Evolutionary conservation across 176 grass and related monocot genomes (phyloP), one percentile per base, ranked within the genome.

Genomic region (Pharus latifolius): DNA sequence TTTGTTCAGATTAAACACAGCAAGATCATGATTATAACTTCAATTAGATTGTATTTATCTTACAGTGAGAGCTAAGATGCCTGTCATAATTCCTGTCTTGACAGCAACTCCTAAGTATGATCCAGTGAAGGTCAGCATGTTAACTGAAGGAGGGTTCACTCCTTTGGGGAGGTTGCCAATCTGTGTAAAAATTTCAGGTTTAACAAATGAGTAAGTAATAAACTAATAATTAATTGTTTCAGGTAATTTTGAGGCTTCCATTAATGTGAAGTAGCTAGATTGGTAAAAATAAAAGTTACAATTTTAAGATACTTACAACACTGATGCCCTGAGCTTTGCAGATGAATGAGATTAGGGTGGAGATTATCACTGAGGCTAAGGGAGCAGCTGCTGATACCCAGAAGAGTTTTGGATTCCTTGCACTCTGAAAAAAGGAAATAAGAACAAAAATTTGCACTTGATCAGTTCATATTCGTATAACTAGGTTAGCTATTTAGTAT

Each of bases 31-130:
- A 45, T 4, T n/a, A 3, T n/a, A n/a, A n/a, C 3, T 45, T 44
- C 6, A 47, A 8, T 10, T 4, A 7, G 19, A 16, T 16, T 48
- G 37, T 2, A 5, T 18, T 32, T 19, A 1, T 20, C 83, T 91
- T 91, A 99, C 96, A 3, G 96, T 99, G 48, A 99, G 87, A 50
- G 96, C 88, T 53, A 99, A 48, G 55, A 99, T 88, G 63, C 96
- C 96, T 12, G 90, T 95, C 79, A 99, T 74, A 54, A 91, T 80
- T 78, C 96, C 96, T 11, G 96, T 99, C 80, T 95, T 99, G 48
- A 99, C 77, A n/a, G 96, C 62, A 58, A 99, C 79, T 10, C 68
- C 80, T n/a, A 99, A 62, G 54, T 88, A 88, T 45, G 90, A 85
- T 66, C 90, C 96, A 41, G 60, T 52, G 79, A 99, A 99, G 27